Conservation (phyloP, 352 stramenopile species). For the Elongisporangium prolatum region DNA sequence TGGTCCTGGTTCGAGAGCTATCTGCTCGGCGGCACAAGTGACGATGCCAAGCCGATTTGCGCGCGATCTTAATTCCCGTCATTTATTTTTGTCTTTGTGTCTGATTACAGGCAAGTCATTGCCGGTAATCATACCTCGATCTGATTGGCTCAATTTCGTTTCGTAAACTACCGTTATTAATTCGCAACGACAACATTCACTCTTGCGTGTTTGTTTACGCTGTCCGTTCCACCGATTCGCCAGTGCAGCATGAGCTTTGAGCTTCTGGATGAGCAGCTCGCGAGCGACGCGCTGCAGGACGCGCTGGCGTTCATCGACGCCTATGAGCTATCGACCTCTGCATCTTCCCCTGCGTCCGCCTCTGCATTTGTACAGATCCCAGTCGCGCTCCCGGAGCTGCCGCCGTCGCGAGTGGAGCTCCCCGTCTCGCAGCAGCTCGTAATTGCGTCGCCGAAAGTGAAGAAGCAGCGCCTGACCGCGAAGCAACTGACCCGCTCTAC, state of each 20-base stretch:
- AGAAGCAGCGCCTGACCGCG: not conserved
- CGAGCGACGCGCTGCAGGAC: slow-evolving; percentile 7
- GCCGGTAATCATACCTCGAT: not conserved
- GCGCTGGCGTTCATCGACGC: slow-evolving; percentile 15
- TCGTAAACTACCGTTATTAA: not conserved
- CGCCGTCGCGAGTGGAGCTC: not conserved
- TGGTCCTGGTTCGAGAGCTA: not conserved
- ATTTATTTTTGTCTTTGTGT: not conserved
- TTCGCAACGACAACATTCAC: not conserved
- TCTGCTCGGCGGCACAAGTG: not conserved
- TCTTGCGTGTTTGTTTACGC: not conserved
- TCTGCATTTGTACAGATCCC: not conserved
- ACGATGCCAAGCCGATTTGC: not conserved
- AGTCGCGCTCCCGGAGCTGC: not conserved
- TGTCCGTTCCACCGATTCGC: not conserved
- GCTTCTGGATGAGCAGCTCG: not conserved
- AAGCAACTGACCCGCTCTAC: not conserved
- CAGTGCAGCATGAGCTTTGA: not conserved
- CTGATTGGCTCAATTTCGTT: not conserved
- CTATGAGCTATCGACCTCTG: not conserved
- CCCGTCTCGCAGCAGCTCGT: not conserved
- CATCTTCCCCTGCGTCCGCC: not conserved
- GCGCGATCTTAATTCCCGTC: not conserved
- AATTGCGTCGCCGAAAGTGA: not conserved
- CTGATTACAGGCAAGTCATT: too few relatives aligned